Base-by-base conservation (phyloP, 306 rosid species). In the Inga laurina region DNA sequence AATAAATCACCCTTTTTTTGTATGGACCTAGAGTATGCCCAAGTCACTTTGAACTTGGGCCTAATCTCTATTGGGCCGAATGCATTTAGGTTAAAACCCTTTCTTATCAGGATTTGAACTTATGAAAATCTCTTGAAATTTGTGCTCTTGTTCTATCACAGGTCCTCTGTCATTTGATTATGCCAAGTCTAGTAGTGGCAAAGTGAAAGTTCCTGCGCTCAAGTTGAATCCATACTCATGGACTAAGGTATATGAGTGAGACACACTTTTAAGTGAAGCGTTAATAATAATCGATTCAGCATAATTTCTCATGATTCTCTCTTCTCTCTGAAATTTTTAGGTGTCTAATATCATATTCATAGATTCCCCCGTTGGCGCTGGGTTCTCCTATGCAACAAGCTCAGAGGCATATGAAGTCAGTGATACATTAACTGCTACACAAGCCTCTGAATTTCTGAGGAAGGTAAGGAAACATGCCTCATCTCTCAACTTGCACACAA, bases 121-220 rank as follows among this genome's bases (percentile, higher is more conserved):
- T n/a, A n/a, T n/a, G n/a, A 0, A 56, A 21, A 56, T 21, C 27
- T 6, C 21, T 72, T 0, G 22, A 5, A 4, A 24, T 22, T 14
- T 18, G 57, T 15, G 62, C 8, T 56, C 35, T 10, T 34, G 11
- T 27, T 46, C 13, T 12, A 56, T 14, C 59, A 57, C n/a, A 84
- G 89, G 87, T 72, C 89, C 87, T 27, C 5, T 87, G 11, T 24
- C 46, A 76, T 87, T 87, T 46, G 41, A 87, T n/a, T 74, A 77
- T 61, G 61, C 51, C 57, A 69, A 48, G 56, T 81, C 72, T 16
- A 35, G 72, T 10, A 21, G 67, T 10, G 67, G 79, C 75, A 54
- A 45, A 35, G 68, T 22, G 4, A 68, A 37, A 51, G 44, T 44
- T 14, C 74, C 79, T 7, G 19, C 41, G 10, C 54, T 84, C 41